Conservation (phyloP, 164 flowering plant species). For the Berberis vulgaris region DNA sequence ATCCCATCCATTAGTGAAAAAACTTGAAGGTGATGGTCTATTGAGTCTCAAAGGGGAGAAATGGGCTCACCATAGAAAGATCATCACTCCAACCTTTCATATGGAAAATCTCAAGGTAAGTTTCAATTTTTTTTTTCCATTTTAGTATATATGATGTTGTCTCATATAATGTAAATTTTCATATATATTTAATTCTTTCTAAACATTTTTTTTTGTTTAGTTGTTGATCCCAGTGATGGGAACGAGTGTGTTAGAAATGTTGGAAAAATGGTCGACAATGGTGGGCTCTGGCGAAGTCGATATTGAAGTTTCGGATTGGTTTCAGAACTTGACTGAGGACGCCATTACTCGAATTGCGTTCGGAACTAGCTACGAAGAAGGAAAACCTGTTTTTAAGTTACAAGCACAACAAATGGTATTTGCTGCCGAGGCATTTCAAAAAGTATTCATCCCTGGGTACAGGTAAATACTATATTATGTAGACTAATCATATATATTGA, state of each 20-base stretch:
- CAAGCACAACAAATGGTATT: constrained; percentile 74
- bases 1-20: constrained; percentile 69
- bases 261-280: constrained; percentile 51
- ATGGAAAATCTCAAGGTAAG: constrained; percentile 93
- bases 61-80: constrained; percentile 96
- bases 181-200: not conserved
- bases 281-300: constrained; percentile 54
- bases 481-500: too few species aligned
- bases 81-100: constrained; percentile 83
- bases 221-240: constrained; percentile 72
- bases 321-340: constrained; percentile 61
- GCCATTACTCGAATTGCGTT: constrained; percentile 66
- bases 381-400: constrained; percentile 59
- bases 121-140: not conserved
- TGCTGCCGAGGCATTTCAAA: constrained; percentile 73
- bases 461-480: constrained; percentile 29
- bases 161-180: not conserved
- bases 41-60: constrained; percentile 89
- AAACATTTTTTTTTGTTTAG: constrained; percentile 17
- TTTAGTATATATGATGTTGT: constrained; percentile 4
- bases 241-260: constrained; percentile 54
- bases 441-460: constrained; percentile 79
- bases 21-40: constrained; percentile 95
- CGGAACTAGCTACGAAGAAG: constrained; percentile 81
- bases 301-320: constrained; percentile 75